Conservation (phyloP, 768 basidiomycete genomes). For the Auricularia cornea region DNA sequence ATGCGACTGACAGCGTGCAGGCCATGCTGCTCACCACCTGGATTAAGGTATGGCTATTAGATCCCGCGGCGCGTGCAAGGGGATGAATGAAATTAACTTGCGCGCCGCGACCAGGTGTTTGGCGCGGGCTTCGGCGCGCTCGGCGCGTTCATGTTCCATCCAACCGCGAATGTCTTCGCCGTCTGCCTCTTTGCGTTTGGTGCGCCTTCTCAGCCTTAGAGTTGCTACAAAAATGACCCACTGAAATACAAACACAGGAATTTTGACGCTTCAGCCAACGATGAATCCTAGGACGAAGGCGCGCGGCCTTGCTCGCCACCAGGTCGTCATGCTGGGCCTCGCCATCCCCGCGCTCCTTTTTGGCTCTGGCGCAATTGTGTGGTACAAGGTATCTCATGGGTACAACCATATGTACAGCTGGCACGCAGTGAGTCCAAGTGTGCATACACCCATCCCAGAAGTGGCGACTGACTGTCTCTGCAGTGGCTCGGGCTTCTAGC, state of each 20-base stretch:
- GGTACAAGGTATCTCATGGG: slow-evolving; percentile 46
- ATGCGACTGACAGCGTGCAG: background rate
- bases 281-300: slow-evolving; percentile 56
- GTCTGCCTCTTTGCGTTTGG: slow-evolving; percentile 55
- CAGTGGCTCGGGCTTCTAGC: slow-evolving; percentile 59
- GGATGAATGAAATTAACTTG: background rate
- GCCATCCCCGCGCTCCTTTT: slow-evolving; percentile 50
- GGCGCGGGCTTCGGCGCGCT: slow-evolving; percentile 10
- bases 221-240: no score
- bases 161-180: slow-evolving; percentile 50
- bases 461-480: background rate
- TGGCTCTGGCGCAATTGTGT: slow-evolving; percentile 54
- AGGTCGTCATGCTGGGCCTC: slow-evolving; percentile 45
- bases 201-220: no score
- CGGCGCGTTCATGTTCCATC: slow-evolving; percentile 64
- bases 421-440: slow-evolving; percentile 53
- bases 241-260: no score
- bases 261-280: slow-evolving; percentile 70
- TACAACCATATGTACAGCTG: slow-evolving; percentile 58
- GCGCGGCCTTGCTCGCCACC: slow-evolving; percentile 62
- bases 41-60: background rate
- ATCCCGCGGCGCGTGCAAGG: background rate
- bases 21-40: background rate
- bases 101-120: background rate
- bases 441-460: background rate